These are phyloP conservation scores for Perilla frutescens DNA, from an alignment of 257 asterid species.

Conservation along the genomic window DNA sequence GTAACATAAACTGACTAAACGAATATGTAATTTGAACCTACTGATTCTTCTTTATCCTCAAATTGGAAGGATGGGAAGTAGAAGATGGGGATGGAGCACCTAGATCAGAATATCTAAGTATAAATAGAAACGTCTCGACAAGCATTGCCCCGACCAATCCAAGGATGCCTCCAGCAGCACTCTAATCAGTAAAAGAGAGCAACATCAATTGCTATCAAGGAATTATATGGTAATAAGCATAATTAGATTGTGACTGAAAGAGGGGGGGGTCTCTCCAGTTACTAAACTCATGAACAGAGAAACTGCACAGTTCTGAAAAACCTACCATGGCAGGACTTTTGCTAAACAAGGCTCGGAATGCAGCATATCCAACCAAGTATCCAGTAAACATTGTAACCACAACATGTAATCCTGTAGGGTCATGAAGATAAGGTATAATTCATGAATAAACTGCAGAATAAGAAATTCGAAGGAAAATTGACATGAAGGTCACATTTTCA, in stretches of 20 bases:
- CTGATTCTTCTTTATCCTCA: constrained; percentile 62
- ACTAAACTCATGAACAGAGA: neutral
- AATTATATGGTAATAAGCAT: neutral
- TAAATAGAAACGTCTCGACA: constrained; percentile 86
- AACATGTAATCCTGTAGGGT: constrained; percentile 79
- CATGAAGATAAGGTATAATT: constrained; percentile 23
- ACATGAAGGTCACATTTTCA: neutral
- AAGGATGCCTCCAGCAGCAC: constrained; percentile 96
- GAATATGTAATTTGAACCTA: constrained; percentile 34
- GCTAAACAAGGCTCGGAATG: constrained; percentile 90
- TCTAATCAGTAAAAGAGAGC: constrained; percentile 47
- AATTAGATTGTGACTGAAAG: neutral
- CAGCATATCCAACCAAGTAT: constrained; percentile 82
- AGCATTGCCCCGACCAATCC: constrained; percentile 91
- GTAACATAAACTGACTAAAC: neutral
- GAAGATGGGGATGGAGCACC: constrained; percentile 44
- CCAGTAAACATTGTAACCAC: constrained; percentile 86
- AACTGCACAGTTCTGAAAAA: constrained; percentile 6
- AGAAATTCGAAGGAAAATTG: neutral
- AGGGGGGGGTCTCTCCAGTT: neutral
- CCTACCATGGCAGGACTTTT: constrained; percentile 80
- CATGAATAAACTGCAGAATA: neutral
- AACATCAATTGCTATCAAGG: constrained; percentile 7
- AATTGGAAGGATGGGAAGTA: constrained; percentile 41
- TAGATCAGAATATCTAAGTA: constrained; percentile 57